Evolutionary conservation across 2,329 filamentous ascomycete genomes (phyloP), one percentile per base, ranked within the genome.

Genomic region (Claviceps purpurea): DNA sequence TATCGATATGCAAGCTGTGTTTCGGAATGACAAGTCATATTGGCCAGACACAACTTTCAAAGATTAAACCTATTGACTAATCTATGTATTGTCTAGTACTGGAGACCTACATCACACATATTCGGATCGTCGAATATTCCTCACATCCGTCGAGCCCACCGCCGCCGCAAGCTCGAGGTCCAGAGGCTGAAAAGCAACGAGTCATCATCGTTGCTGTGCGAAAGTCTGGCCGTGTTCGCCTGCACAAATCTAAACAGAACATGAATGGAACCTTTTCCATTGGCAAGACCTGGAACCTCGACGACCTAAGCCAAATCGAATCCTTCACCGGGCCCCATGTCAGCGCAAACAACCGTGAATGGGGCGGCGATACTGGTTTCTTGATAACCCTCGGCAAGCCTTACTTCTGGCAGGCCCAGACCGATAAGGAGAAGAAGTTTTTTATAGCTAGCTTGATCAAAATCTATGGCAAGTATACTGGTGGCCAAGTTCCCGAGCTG

Each of bases 221-320:
- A 56, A 93, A 89, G 62, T 95, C 91, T 1, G 93, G 91, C 52
- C 79, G 89, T 55, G 91, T 98, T 49, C 87, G 90, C 62, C 82
- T 98, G 73, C 93, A 98, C 74, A 98, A 98, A 70, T 91, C 89
- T 53, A 85, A 95, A 61, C 93, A 98, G 71, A 98, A 98, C 66
- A 76, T 79, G 52, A 96, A 95, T 66, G 89, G 89, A 52, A 82
- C 87, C 24, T 98, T 96, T 68, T 97, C 91, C 20, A 95, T 98
- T 59, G 93, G 93, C 58, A 98, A 98, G 72, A 95, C 93, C 3
- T 98, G 93, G 93, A 87, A 90, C 65, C 78, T 98, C 59, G 91
- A 97, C 68, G 93, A 98, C 64, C 73, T 98, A 48, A 78, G 79
- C 4, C 77, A 79, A 46, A 87, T 98, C 58, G 86, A 95, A 65